Base-by-base conservation (phyloP, 805 yeast genomes). In the Kazachstania kunashirensis region DNA sequence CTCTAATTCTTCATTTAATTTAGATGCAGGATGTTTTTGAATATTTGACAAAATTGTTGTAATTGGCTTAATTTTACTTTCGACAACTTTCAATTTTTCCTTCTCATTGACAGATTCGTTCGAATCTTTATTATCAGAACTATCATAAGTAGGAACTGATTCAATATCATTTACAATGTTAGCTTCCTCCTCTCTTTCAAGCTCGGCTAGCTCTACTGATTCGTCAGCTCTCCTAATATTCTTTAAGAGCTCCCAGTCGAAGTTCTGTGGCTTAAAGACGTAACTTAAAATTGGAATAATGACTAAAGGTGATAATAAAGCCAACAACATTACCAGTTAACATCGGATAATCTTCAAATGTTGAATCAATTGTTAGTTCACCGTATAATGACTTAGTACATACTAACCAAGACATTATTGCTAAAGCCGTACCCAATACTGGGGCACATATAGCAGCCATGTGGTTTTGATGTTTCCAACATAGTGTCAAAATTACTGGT, bases 301-400 rank as follows among this genome's bases (percentile, higher is more conserved):
- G 13, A 85, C 58, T 13, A 73, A 52, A 8, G 95, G 95, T 2
- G 88, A 71, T 37, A 76, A 65, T 42, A 86, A 62, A 0, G 95
- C 89, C n/a, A 36, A 84, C 86, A 32, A 84, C 76, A 58, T 86
- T 86, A 42, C 95, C 96, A 3, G 79, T 77, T 44, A 85, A 68
- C 96, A 88, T 88, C 28, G 96, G 81, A 53, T 83, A 72, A 57
- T 88, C 94, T 44, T 70, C 73, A 46, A 89, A 92, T n/a, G 94
- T 75, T 39, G 58, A 62, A 55, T 67, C 62, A 31, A 70, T 70
- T 6, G 70, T 70, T 30, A 72, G 61, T 3, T 56, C 45, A 25
- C 70, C 69, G 39, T 56, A 62, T 31, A 63, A 47, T 3, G 63
- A 59, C 43, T 66, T 71, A 7, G 77, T 70, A 35, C 70, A 61